Conservation (phyloP, 768 basidiomycete species). For the Leccinum imitatum region DNA sequence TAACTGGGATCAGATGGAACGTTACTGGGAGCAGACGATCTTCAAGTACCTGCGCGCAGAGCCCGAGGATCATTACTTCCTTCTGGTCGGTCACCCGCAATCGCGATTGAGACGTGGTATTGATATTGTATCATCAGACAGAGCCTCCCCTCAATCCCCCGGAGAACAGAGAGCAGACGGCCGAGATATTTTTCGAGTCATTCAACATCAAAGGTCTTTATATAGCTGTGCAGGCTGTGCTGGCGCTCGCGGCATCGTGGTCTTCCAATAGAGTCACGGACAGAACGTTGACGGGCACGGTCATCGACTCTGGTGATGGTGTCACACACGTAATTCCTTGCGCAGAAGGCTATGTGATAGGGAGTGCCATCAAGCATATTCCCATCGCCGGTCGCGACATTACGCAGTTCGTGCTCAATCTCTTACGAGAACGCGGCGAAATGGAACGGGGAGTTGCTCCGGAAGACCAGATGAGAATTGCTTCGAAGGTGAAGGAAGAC, state of each 20-base stretch:
- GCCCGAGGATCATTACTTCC: slow-evolving; percentile 98
- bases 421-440: slow-evolving; percentile 95
- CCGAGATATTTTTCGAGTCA: slow-evolving; percentile 99
- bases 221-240: slow-evolving; percentile 97
- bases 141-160: slow-evolving; percentile 98
- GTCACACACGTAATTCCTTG: slow-evolving; percentile 97
- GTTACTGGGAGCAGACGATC: slow-evolving; percentile 99
- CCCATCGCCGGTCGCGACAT: slow-evolving; percentile 99
- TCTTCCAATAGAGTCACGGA: slow-evolving; percentile 85
- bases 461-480: slow-evolving; percentile 90
- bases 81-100: slow-evolving; percentile 63
- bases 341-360: slow-evolving; percentile 98
- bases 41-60: slow-evolving; percentile 99
- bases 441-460: slow-evolving; percentile 78
- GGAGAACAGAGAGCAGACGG: slow-evolving; percentile 98
- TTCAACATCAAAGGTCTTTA: slow-evolving; percentile 99
- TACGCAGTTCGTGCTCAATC: slow-evolving; percentile 91
- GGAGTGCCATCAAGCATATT: slow-evolving; percentile 97
- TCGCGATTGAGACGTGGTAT: not conserved
- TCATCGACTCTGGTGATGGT: slow-evolving; percentile 98
- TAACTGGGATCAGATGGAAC: slow-evolving; percentile 98
- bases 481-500: slow-evolving; percentile 94
- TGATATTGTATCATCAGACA: slow-evolving; percentile 56
- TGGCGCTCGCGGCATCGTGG: slow-evolving; percentile 98
- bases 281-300: slow-evolving; percentile 93